phyloP scores from a whole-genome alignment of 73 alveolate species.

The Effrenium voratum region DNA sequence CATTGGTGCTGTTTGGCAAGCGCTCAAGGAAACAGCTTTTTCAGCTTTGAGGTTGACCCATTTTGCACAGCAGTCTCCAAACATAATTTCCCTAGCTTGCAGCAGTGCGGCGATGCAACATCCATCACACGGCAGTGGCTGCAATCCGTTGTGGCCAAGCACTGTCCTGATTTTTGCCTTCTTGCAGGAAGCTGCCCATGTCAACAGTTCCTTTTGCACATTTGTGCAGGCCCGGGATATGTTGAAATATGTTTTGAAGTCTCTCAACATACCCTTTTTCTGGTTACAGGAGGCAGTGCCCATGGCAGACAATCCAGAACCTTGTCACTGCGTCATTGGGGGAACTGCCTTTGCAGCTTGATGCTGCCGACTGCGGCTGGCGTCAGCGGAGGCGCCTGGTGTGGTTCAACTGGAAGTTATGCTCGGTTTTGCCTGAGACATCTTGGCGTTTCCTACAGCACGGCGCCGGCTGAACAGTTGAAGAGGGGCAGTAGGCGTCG shows the following conservation, averaged over 20 bases:
- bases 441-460: too few species aligned
- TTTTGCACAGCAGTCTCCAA: not conserved
- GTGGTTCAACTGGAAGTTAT: slow-evolving; percentile 1
- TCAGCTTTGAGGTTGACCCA: not conserved
- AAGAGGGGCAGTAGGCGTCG: too few species aligned
- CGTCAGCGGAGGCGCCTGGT: not conserved
- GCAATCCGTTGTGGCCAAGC: not conserved
- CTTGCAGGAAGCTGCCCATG: not conserved
- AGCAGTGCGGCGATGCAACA: not conserved
- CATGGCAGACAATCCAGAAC: not conserved
- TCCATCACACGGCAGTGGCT: not conserved
- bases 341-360: not conserved
- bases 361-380: not conserved
- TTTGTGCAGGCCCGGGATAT: not conserved
- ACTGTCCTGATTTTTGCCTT: not conserved
- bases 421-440: not conserved
- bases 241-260: not conserved
- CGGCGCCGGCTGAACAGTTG: too few species aligned
- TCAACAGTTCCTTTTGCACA: not conserved
- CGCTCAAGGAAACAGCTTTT: not conserved
- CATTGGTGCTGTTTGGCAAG: not conserved
- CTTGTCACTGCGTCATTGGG: not conserved
- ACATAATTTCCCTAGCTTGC: not conserved
- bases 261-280: not conserved
- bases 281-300: not conserved